Conservation (phyloP, 2,329 filamentous ascomycete species). For the Phoma sp. region DNA sequence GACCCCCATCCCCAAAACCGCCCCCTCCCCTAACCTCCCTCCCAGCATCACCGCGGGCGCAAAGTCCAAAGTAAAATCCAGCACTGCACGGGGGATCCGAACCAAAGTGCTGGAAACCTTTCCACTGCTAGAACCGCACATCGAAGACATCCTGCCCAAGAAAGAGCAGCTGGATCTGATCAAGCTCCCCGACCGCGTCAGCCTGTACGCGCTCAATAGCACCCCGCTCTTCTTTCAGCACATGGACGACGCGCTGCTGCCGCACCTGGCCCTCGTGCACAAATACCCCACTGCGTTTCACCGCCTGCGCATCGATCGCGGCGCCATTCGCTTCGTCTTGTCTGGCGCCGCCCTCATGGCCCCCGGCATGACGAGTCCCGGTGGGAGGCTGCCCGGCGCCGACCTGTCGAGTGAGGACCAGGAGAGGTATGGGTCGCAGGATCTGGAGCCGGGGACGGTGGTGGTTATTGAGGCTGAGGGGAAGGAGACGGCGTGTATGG, state of each 20-base stretch:
- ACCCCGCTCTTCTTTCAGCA: conserved; percentile 92
- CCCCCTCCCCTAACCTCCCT: background rate
- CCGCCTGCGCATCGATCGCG: conserved; percentile 87
- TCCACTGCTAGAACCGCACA: conserved; percentile 82
- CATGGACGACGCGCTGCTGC: conserved; percentile 76
- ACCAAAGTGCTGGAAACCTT: conserved; percentile 82
- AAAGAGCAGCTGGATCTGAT: conserved; percentile 88
- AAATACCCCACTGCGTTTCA: conserved; percentile 85
- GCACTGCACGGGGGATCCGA: conserved; percentile 85
- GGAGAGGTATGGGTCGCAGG: conserved; percentile 62
- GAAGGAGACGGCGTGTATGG: conserved; percentile 87
- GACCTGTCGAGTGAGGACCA: conserved; percentile 43
- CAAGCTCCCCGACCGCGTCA: conserved; percentile 90
- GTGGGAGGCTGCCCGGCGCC: conserved; percentile 75
- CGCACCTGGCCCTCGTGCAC: conserved; percentile 89
- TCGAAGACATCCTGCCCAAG: conserved; percentile 94
- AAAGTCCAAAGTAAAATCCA: conserved; percentile 97
- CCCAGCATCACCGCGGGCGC: conserved; percentile 74
- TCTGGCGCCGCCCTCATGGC: conserved; percentile 95
- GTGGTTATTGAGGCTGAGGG: conserved; percentile 93
- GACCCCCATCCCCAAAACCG: background rate
- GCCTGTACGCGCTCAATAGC: conserved; percentile 81
- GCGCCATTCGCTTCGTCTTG: conserved; percentile 95
- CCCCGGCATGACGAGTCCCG: conserved; percentile 83
- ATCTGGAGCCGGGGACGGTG: conserved; percentile 79